Evolutionary conservation across 495 filamentous ascomycete genomes (phyloP).

Genomic region (Aspergillus sclerotioniger): DNA sequence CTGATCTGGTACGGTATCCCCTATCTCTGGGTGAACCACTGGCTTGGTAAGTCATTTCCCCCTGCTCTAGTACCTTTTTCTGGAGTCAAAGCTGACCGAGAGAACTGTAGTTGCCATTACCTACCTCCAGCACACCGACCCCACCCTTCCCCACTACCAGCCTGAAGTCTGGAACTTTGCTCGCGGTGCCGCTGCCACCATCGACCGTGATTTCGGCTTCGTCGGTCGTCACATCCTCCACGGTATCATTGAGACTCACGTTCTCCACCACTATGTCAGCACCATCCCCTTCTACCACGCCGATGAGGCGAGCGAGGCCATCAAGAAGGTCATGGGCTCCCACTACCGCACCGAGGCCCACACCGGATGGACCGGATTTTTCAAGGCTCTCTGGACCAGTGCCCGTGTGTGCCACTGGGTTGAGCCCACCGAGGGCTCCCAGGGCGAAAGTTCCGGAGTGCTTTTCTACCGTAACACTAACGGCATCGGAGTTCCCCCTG

Average conservation of each 20-base stretch:
- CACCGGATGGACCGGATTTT: slow-evolving; percentile 52
- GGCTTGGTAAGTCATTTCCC: slow-evolving; percentile 52
- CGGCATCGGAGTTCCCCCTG: slow-evolving; percentile 63
- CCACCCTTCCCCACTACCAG: slow-evolving; percentile 56
- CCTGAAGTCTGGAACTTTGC: slow-evolving; percentile 56
- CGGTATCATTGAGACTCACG: slow-evolving; percentile 62
- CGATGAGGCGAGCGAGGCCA: slow-evolving; percentile 59
- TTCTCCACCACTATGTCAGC: slow-evolving; percentile 61
- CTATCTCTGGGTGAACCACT: slow-evolving; percentile 99
- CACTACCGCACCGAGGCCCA: slow-evolving; percentile 57
- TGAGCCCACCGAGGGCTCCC: slow-evolving; percentile 63
- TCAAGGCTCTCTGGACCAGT: slow-evolving; percentile 54
- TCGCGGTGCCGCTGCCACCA: slow-evolving; percentile 58
- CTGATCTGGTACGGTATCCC: slow-evolving; percentile 91
- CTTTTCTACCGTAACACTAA: slow-evolving; percentile 67
- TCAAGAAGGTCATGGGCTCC: slow-evolving; percentile 54
- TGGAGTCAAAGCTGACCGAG: neutral
- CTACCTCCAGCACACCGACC: slow-evolving; percentile 62
- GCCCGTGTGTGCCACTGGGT: slow-evolving; percentile 55
- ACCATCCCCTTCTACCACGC: slow-evolving; percentile 62
- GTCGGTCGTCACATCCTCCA: slow-evolving; percentile 58
- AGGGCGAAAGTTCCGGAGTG: slow-evolving; percentile 51
- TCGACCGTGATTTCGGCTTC: slow-evolving; percentile 61
- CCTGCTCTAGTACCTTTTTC: neutral
- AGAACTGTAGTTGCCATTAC: slow-evolving; percentile 53